phyloP scores from a whole-genome alignment of 1,284 basidiomycete species.

The Ganoderma sp. region DNA sequence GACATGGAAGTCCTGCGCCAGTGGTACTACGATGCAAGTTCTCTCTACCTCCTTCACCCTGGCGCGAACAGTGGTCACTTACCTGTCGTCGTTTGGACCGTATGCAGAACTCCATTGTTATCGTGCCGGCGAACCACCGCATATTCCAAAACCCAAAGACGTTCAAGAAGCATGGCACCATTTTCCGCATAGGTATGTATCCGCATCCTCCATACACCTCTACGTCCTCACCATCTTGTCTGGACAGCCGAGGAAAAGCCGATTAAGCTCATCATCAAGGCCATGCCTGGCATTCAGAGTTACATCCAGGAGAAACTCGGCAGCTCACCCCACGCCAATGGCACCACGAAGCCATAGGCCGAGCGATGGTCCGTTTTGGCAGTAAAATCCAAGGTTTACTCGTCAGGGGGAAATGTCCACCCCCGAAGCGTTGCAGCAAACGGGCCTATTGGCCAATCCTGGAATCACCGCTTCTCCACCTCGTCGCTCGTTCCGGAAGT shows the following conservation, averaged over 20 bases:
- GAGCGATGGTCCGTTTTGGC: neutral
- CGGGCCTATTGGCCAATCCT: neutral
- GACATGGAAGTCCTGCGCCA: slow-evolving; percentile 54
- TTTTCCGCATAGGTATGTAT: slow-evolving; percentile 60
- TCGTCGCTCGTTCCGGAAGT: neutral
- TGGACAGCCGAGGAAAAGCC: slow-evolving; percentile 62
- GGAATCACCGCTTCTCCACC: neutral
- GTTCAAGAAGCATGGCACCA: slow-evolving; percentile 63
- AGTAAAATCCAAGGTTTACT: neutral
- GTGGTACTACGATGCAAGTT: slow-evolving; percentile 69
- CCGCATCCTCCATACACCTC: neutral
- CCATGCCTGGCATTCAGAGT: slow-evolving; percentile 63
- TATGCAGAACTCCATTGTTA: slow-evolving; percentile 66
- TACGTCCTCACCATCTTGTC: slow-evolving; percentile 12
- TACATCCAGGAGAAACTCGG: slow-evolving; percentile 46
- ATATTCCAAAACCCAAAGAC: slow-evolving; percentile 57
- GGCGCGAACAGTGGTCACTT: slow-evolving; percentile 4
- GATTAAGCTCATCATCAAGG: slow-evolving; percentile 63
- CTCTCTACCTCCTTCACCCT: neutral
- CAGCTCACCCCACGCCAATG: slow-evolving; percentile 5
- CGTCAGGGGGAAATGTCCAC: neutral
- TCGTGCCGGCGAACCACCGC: slow-evolving; percentile 63
- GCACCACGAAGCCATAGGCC: slow-evolving; percentile 7
- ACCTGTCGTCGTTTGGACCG: neutral
- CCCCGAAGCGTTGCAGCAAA: neutral